phyloP scores from a whole-genome alignment of 2,329 filamentous ascomycete genomes.

The Trichoderma semiorbis region DNA sequence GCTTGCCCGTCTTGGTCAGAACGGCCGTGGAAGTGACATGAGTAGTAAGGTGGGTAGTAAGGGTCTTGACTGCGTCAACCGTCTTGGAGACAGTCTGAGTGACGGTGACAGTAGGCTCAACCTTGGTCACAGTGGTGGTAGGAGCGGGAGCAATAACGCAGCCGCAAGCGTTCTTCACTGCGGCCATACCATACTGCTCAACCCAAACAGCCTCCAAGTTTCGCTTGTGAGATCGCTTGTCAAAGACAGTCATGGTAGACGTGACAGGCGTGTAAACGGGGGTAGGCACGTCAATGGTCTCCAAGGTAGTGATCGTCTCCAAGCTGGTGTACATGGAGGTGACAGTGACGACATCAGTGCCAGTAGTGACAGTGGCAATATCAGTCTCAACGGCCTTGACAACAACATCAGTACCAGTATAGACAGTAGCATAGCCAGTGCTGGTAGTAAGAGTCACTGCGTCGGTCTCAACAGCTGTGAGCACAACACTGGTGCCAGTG shows the following conservation, averaged over 20 bases:
- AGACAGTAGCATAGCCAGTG: not conserved
- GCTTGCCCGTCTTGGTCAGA: not conserved
- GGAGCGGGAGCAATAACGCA: not conserved
- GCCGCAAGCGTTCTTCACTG: not conserved
- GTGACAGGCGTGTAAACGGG: not conserved
- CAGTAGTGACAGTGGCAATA: not conserved
- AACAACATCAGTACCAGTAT: not conserved
- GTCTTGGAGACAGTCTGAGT: not conserved
- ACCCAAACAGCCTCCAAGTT: not conserved
- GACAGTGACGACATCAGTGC: not conserved
- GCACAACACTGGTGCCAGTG: not conserved
- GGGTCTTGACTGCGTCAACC: not conserved
- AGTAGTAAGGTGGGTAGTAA: not conserved
- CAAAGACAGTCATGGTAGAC: not conserved
- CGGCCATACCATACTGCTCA: not conserved
- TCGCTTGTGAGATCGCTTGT: not conserved
- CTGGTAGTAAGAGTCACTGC: not conserved
- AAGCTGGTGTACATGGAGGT: not conserved
- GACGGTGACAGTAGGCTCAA: not conserved
- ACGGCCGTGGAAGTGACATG: not conserved
- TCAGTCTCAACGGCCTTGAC: not conserved
- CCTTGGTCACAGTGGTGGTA: not conserved
- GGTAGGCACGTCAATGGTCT: not conserved
- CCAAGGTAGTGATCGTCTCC: not conserved
- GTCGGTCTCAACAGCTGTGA: not conserved